Conservation (phyloP, 768 basidiomycete genomes). For the Tylopilus vinaceipallidus region DNA sequence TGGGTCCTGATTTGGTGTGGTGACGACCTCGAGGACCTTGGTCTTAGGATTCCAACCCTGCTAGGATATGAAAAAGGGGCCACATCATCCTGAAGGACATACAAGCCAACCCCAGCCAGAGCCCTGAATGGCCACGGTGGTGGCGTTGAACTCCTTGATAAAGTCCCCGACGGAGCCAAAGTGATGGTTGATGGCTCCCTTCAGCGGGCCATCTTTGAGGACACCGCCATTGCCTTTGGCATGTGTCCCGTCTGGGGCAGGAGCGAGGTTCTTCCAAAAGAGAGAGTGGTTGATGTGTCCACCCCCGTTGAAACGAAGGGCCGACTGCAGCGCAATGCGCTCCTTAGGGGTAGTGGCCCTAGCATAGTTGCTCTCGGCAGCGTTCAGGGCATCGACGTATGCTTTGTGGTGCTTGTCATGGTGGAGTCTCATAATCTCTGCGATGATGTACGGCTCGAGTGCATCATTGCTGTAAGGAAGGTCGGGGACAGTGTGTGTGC, state of each 20-base stretch:
- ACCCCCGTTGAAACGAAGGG: constrained; percentile 26
- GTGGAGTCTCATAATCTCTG: constrained; percentile 91
- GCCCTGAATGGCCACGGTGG: constrained; percentile 85
- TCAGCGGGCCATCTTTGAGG: constrained; percentile 66
- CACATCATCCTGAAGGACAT: constrained; percentile 29
- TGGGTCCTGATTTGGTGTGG: constrained; percentile 96
- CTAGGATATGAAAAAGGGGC: neutral
- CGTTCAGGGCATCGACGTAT: constrained; percentile 73
- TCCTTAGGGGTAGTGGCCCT: constrained; percentile 64
- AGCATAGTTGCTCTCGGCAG: constrained; percentile 74
- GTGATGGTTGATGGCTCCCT: constrained; percentile 56
- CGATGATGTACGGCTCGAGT: constrained; percentile 89
- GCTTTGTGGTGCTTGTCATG: constrained; percentile 96
- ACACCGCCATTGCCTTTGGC: constrained; percentile 62
- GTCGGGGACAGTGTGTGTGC: constrained; percentile 58
- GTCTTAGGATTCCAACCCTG: constrained; percentile 73
- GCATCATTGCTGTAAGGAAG: constrained; percentile 84
- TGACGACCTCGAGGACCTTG: constrained; percentile 79
- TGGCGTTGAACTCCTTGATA: constrained; percentile 81
- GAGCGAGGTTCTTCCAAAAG: constrained; percentile 95
- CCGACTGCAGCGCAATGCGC: constrained; percentile 28
- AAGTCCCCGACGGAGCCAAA: constrained; percentile 75
- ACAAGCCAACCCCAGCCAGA: constrained; percentile 98
- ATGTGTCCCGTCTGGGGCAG: constrained; percentile 43
- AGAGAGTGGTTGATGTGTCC: constrained; percentile 92